phyloP scores from a whole-genome alignment of 495 filamentous ascomycete genomes.

The Aspergillus baeticus region DNA sequence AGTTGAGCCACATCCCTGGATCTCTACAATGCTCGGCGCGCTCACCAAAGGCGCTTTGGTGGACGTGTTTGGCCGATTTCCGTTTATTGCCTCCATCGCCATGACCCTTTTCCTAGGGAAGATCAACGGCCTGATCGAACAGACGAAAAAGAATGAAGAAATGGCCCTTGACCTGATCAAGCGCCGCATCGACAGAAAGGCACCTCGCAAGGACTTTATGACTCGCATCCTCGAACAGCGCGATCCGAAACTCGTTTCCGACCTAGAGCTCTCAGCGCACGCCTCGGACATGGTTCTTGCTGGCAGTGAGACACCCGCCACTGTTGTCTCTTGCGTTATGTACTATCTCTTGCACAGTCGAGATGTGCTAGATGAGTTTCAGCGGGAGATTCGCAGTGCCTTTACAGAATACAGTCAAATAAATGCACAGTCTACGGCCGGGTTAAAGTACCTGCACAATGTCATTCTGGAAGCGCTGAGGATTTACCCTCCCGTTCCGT shows the following conservation, averaged over 20 bases:
- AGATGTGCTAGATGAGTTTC: background rate
- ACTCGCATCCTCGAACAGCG: background rate
- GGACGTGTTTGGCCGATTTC: background rate
- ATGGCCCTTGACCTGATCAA: background rate
- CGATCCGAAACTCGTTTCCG: background rate
- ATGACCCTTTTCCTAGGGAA: too few relatives aligned
- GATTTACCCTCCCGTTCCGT: background rate
- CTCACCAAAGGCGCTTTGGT: constrained; percentile 5
- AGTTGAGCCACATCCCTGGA: too few relatives aligned
- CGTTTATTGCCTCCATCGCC: background rate
- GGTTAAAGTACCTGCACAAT: constrained; percentile 12
- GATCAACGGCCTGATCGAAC: background rate
- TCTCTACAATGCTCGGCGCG: too few relatives aligned
- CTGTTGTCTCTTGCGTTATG: constrained; percentile 42
- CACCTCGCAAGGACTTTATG: background rate
- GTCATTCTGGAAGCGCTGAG: background rate
- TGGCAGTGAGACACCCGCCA: constrained; percentile 55
- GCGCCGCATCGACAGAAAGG: background rate
- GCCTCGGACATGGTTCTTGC: constrained; percentile 22
- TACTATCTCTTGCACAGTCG: constrained; percentile 21
- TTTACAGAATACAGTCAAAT: background rate
- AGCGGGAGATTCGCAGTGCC: background rate
- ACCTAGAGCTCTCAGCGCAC: background rate
- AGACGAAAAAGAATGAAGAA: background rate
- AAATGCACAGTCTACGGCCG: background rate